Conservation (phyloP, 2,329 filamentous ascomycete genomes). For the Lojkania enalia region DNA sequence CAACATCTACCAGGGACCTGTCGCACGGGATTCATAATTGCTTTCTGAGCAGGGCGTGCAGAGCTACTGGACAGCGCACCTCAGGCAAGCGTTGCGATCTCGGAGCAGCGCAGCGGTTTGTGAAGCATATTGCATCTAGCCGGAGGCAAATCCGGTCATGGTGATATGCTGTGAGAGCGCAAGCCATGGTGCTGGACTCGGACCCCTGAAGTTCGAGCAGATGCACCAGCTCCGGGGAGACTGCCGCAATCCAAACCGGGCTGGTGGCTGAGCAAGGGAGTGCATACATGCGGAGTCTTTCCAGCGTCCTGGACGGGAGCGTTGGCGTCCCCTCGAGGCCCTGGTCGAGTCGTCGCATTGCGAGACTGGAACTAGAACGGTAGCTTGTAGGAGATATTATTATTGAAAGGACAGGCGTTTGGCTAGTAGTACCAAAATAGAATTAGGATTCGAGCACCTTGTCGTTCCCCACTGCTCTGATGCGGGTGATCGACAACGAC, state of each 20-base stretch:
- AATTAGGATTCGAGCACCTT: constrained; percentile 3
- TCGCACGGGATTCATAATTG: constrained; percentile 34
- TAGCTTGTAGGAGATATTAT: constrained; percentile 30
- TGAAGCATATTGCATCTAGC: constrained; percentile 18
- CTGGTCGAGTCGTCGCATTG: constrained; percentile 4
- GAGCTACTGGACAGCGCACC: constrained; percentile 21
- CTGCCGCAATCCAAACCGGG: constrained; percentile 40
- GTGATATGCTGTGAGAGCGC: constrained; percentile 29
- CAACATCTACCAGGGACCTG: constrained; percentile 29
- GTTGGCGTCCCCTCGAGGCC: constrained; percentile 23
- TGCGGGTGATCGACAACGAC: constrained; percentile 31
- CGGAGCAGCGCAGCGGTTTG: constrained; percentile 23
- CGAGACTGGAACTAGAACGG: constrained; percentile 25
- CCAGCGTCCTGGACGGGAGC: constrained; percentile 33
- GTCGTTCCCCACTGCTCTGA: constrained; percentile 12
- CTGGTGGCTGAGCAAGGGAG: constrained; percentile 32
- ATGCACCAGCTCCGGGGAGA: constrained; percentile 37
- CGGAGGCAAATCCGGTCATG: constrained; percentile 30
- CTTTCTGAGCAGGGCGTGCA: constrained; percentile 22
- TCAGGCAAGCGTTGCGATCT: constrained; percentile 18
- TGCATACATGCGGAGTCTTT: constrained; percentile 24
- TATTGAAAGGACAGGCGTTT: constrained; percentile 28
- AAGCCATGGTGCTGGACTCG: constrained; percentile 33
- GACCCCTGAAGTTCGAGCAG: constrained; percentile 23
- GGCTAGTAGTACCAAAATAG: constrained; percentile 30